phyloP scores from a whole-genome alignment of 192 early-diverging fungal genomes.

The Radiomyces spectabilis region DNA sequence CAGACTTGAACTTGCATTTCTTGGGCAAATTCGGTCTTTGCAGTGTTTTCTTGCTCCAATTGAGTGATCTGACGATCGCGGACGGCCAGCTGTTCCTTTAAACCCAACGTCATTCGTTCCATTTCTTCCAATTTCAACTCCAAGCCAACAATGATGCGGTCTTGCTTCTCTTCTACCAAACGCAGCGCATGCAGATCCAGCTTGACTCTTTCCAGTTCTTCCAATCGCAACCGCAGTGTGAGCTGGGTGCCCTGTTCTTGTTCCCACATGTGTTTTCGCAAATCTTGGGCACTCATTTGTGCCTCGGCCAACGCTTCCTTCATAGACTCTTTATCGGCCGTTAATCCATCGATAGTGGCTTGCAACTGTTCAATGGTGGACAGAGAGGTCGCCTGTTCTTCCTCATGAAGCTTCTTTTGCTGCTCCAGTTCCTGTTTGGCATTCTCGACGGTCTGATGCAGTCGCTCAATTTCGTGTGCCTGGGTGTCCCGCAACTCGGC shows the following conservation, averaged over 20 bases:
- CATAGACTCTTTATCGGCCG: not conserved
- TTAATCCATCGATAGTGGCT: too few species aligned
- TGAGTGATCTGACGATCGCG: constrained; percentile 7
- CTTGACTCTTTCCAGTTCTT: constrained; percentile 22
- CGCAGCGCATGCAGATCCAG: constrained; percentile 16
- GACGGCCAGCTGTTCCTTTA: constrained; percentile 13
- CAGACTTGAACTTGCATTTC: constrained; percentile 10
- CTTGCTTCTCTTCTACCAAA: constrained; percentile 26
- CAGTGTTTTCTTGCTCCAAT: constrained; percentile 4
- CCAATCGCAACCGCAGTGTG: constrained; percentile 9
- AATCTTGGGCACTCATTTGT: constrained; percentile 1
- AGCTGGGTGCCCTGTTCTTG: constrained; percentile 23
- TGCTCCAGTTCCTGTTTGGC: not conserved
- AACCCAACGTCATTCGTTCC: constrained; percentile 2
- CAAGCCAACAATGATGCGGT: constrained; percentile 14
- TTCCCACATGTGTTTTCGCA: constrained; percentile 12
- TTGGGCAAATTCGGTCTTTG: constrained; percentile 3
- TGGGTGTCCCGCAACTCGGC: not conserved
- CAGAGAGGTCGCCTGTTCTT: not conserved
- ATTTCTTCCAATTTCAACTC: constrained; percentile 24
- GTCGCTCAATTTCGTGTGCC: not conserved
- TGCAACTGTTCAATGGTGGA: not conserved
- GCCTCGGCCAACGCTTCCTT: not conserved
- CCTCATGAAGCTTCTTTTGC: not conserved
- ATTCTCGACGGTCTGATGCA: not conserved